Conservation (phyloP, 192 early-diverging fungal genomes). For the Cladochytrium replicatum region DNA sequence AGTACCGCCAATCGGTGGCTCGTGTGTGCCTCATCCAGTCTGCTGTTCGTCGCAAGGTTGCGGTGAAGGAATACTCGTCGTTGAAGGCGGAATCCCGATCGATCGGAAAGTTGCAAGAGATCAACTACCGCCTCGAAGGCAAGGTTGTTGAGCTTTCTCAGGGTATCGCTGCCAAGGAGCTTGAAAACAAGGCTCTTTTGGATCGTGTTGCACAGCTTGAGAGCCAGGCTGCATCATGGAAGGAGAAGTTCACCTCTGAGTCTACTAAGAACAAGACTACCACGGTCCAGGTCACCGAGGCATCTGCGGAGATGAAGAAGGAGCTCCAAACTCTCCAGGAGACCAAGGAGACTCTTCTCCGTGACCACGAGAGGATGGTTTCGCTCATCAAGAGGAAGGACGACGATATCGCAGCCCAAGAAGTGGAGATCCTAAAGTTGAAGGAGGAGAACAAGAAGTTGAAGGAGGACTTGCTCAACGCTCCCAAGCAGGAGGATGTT, state of each 20-base stretch:
- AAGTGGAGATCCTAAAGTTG: constrained; percentile 38
- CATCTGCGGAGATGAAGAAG: constrained; percentile 49
- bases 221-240: constrained; percentile 52
- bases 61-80: constrained; percentile 55
- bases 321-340: constrained; percentile 45
- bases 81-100: constrained; percentile 79
- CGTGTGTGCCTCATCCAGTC: constrained; percentile 73
- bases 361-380: constrained; percentile 48
- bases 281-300: constrained; percentile 32
- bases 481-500: constrained; percentile 44
- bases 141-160: constrained; percentile 95
- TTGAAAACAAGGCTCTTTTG: constrained; percentile 55
- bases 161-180: constrained; percentile 49
- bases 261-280: constrained; percentile 45
- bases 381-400: constrained; percentile 54
- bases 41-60: constrained; percentile 61
- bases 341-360: constrained; percentile 45
- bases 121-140: constrained; percentile 86
- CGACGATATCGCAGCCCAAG: constrained; percentile 48
- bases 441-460: constrained; percentile 61
- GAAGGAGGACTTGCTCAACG: constrained; percentile 31
- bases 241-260: constrained; percentile 60
- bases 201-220: constrained; percentile 54
- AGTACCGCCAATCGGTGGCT: constrained; percentile 39
- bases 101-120: constrained; percentile 87